Conservation (phyloP, 192 early-diverging fungal species). For the Globomyces pollinis-pini region DNA sequence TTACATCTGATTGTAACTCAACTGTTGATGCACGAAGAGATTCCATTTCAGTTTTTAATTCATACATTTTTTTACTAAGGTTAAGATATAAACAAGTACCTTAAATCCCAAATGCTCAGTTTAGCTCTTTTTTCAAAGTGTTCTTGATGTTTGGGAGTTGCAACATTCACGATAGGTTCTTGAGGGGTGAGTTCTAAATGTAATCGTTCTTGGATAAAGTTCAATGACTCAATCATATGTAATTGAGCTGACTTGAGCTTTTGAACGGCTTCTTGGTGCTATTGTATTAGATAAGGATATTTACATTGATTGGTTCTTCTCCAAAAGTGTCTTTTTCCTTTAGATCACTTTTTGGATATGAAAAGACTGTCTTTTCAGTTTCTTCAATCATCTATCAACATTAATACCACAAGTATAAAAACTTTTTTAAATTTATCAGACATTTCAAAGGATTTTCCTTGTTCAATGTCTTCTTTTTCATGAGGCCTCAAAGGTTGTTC, state of each 20-base stretch:
- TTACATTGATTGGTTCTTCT: constrained; percentile 5
- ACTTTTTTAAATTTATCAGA: constrained; percentile 13
- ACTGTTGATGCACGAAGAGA: too few relatives aligned
- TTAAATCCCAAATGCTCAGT: too few relatives aligned
- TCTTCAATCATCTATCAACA: constrained; percentile 24
- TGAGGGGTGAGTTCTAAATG: constrained; percentile 9
- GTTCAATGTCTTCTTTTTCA: constrained; percentile 27
- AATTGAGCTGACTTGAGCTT: constrained; percentile 42
- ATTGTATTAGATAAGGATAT: neutral
- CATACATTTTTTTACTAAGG: too few relatives aligned
- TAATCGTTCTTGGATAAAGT: constrained; percentile 27
- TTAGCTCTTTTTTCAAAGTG: neutral
- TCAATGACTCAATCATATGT: constrained; percentile 42
- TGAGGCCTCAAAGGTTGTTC: constrained; percentile 23
- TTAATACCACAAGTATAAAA: constrained; percentile 5
- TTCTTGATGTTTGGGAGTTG: neutral
- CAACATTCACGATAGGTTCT: neutral
- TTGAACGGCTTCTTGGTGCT: constrained; percentile 10
- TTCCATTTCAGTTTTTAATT: too few relatives aligned
- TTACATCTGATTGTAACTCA: too few relatives aligned
- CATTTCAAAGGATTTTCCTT: constrained; percentile 24
- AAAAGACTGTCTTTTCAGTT: constrained; percentile 21
- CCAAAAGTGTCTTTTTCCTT: neutral
- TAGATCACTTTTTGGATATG: too few relatives aligned
- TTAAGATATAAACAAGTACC: too few relatives aligned